phyloP scores from a whole-genome alignment of 2,329 filamentous ascomycete species.

The Sporothrix euskadiensis region DNA sequence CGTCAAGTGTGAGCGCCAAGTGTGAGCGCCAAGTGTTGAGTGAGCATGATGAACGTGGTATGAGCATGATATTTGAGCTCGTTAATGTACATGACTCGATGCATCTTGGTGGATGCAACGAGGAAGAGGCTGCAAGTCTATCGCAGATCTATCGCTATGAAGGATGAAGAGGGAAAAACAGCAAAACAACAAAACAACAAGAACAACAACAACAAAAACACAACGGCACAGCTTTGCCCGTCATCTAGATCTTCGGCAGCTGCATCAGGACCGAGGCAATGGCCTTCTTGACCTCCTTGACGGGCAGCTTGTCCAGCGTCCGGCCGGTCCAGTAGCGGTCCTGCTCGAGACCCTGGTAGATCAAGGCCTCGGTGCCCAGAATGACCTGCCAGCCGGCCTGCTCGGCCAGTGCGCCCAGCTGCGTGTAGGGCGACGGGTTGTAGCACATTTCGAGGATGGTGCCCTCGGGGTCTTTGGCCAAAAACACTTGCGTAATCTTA shows the following conservation, averaged over 20 bases:
- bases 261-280: constrained; percentile 48
- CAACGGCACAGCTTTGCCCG: not conserved
- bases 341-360: constrained; percentile 75
- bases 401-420: constrained; percentile 62
- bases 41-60: not conserved
- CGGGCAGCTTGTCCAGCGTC: constrained; percentile 58
- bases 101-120: not conserved
- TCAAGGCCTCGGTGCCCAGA: constrained; percentile 72
- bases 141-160: constrained; percentile 6
- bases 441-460: constrained; percentile 82
- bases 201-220: not conserved
- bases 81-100: constrained; percentile 10
- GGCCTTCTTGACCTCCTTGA: constrained; percentile 58
- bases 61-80: not conserved
- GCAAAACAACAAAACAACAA: not conserved
- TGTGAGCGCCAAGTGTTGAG: not conserved
- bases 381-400: constrained; percentile 70
- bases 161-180: not conserved
- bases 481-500: constrained; percentile 49
- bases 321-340: constrained; percentile 65
- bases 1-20: too few relatives aligned
- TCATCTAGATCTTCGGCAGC: constrained; percentile 17
- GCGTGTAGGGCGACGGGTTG: constrained; percentile 69
- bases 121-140: not conserved
- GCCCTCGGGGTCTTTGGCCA: constrained; percentile 56